These are phyloP conservation scores for Cutaneotrichosporon sp. DNA, from an alignment of 1,284 basidiomycete species.

Conservation along the genomic window DNA sequence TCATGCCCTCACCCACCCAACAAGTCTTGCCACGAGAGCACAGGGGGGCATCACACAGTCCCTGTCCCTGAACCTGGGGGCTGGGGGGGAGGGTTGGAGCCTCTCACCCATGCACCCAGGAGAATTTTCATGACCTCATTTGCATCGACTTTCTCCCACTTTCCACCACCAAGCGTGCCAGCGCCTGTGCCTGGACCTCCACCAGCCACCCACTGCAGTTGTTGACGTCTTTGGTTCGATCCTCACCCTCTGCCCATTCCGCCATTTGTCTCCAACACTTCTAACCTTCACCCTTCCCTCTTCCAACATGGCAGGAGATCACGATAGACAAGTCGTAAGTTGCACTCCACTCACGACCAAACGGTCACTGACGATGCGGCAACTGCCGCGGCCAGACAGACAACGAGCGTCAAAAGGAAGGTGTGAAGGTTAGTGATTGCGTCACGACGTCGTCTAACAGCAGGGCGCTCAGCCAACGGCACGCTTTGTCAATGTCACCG, in stretches of 20 bases:
- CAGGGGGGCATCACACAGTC: no score
- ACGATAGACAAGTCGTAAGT: not conserved
- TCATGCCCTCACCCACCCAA: no score
- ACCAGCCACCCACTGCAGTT: not conserved
- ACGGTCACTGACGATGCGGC: conserved; percentile 16
- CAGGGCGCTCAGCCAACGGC: conserved; percentile 62
- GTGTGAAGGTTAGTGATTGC: conserved; percentile 26
- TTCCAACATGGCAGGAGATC: not conserved
- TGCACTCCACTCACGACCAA: not conserved
- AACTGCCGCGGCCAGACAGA: conserved; percentile 42
- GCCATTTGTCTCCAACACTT: no score
- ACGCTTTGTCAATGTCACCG: conserved; percentile 91
- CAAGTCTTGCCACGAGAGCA: not conserved
- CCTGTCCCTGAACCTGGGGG: no score
- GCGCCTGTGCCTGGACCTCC: not conserved
- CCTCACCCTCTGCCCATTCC: not conserved
- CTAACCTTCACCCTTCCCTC: not conserved
- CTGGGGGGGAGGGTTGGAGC: not conserved
- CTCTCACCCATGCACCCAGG: not conserved
- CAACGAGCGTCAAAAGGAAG: conserved; percentile 38
- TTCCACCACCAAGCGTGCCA: not conserved
- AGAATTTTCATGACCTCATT: conserved; percentile 8
- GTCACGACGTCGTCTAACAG: not conserved
- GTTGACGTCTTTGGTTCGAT: conserved; percentile 1
- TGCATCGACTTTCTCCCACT: conserved; percentile 17